A percentile compares a stretch with the other conserved stretches of the same genome.
These are phyloP conservation scores for Eutrema yunnanense DNA, from an alignment of 345 rosid species.

Conservation along the genomic window DNA sequence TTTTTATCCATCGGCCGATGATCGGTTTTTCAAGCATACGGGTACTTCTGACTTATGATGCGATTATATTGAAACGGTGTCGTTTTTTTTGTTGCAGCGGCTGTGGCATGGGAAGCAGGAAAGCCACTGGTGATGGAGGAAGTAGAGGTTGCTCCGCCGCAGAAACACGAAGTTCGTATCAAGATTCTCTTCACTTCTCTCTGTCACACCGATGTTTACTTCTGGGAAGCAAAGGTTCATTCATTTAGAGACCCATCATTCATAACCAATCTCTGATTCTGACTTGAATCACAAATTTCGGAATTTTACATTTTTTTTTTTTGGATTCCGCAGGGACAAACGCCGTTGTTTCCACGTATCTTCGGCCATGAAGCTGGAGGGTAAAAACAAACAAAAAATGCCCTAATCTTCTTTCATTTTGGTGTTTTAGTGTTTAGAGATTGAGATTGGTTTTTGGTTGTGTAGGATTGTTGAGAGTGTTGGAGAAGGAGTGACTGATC, in stretches of 20 bases:
- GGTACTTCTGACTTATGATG: not conserved
- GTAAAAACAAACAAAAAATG: constrained; percentile 17
- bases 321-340: constrained; percentile 51
- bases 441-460: not conserved
- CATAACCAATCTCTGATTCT: not conserved
- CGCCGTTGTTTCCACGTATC: constrained; percentile 70
- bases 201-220: constrained; percentile 89
- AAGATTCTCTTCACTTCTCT: constrained; percentile 76
- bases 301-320: not conserved
- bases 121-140: constrained; percentile 81
- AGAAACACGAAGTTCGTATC: constrained; percentile 70
- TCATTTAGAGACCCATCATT: not conserved
- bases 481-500: constrained; percentile 75
- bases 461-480: constrained; percentile 78
- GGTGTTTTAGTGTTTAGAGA: not conserved
- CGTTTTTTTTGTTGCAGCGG: constrained; percentile 41
- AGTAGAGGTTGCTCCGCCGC: constrained; percentile 90
- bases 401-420: not conserved
- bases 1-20: not conserved
- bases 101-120: constrained; percentile 91
- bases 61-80: not conserved
- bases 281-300: not conserved
- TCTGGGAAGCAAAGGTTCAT: constrained; percentile 91
- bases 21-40: not conserved
- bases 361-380: constrained; percentile 87